Percentiles rank a stretch among this genome's conserved stretches.
Evolutionary conservation across 2,329 filamentous ascomycete genomes (phyloP).

Genomic region (Phialophora macrospora): DNA sequence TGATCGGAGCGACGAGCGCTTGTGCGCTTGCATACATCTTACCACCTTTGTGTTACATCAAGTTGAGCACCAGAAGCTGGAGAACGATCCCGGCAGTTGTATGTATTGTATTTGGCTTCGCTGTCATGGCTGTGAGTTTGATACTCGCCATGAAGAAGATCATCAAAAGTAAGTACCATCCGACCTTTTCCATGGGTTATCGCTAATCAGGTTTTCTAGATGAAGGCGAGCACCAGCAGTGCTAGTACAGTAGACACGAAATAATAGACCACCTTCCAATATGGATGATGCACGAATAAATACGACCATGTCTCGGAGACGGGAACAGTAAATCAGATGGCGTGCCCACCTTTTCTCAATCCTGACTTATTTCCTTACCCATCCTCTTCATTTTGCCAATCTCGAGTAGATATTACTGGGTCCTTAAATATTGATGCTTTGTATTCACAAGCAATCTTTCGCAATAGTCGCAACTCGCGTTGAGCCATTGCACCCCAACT

Average conservation of each 20-base stretch:
- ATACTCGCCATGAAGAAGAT: conserved; percentile 75
- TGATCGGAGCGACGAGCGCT: conserved; percentile 93
- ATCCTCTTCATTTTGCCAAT: neutral
- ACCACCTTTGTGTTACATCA: conserved; percentile 93
- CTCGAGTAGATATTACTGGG: neutral
- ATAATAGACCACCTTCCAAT: neutral
- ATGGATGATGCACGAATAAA: neutral
- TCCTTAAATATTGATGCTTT: neutral
- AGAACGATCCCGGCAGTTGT: conserved; percentile 72
- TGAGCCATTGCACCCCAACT: neutral
- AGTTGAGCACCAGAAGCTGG: conserved; percentile 72
- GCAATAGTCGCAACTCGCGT: neutral
- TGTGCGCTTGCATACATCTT: conserved; percentile 94
- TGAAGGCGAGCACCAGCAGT: conserved; percentile 33
- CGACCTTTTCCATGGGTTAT: neutral
- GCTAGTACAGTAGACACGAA: conserved; percentile 22
- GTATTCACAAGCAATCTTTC: neutral
- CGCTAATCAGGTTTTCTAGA: conserved; percentile 18
- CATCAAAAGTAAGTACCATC: conserved; percentile 41
- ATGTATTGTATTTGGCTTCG: conserved; percentile 76
- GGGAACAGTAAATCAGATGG: neutral
- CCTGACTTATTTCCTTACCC: neutral
- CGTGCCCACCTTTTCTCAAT: neutral
- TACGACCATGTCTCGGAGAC: neutral
- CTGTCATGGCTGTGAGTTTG: conserved; percentile 81